A percentile compares a stretch with the other conserved stretches of the same genome.
Conservation (phyloP, 2,329 filamentous ascomycete genomes). For the Alternaria arborescens region DNA sequence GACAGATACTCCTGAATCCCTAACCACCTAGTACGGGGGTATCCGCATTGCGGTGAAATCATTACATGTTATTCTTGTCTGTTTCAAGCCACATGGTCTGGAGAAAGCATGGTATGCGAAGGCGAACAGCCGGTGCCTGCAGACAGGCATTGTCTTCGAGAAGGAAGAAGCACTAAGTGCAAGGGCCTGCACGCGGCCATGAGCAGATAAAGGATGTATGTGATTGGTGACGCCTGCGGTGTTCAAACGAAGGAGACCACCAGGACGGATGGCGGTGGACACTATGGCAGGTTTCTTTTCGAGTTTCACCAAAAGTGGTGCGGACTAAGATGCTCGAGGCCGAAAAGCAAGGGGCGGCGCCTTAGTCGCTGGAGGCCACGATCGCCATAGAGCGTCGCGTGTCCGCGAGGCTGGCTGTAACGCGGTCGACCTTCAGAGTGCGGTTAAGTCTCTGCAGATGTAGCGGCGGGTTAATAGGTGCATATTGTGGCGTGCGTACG, state of each 20-base stretch:
- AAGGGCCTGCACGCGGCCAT: constrained; percentile 10
- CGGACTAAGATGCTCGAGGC: neutral
- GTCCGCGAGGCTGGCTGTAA: constrained; percentile 11
- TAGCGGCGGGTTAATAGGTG: constrained; percentile 10
- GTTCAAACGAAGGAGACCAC: neutral
- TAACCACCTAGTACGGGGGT: constrained; percentile 4
- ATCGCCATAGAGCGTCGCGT: neutral
- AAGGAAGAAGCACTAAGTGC: constrained; percentile 15
- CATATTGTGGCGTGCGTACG: constrained; percentile 27
- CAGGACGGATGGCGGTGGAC: neutral
- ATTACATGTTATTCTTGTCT: constrained; percentile 15
- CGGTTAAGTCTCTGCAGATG: constrained; percentile 1
- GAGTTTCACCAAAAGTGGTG: neutral
- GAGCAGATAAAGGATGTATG: neutral
- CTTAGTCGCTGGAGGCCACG: neutral
- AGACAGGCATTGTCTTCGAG: constrained; percentile 28
- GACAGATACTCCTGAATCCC: constrained; percentile 6
- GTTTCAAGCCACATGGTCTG: constrained; percentile 20
- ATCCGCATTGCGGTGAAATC: constrained; percentile 22
- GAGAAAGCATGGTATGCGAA: constrained; percentile 13
- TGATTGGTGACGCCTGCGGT: constrained; percentile 7
- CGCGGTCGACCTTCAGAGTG: constrained; percentile 2
- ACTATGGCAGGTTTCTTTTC: constrained; percentile 10
- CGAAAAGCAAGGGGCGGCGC: constrained; percentile 12
- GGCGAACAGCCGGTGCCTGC: constrained; percentile 21